Evolutionary conservation across 306 rosid genomes (phyloP).

Genomic region (Lotus japonicus): DNA sequence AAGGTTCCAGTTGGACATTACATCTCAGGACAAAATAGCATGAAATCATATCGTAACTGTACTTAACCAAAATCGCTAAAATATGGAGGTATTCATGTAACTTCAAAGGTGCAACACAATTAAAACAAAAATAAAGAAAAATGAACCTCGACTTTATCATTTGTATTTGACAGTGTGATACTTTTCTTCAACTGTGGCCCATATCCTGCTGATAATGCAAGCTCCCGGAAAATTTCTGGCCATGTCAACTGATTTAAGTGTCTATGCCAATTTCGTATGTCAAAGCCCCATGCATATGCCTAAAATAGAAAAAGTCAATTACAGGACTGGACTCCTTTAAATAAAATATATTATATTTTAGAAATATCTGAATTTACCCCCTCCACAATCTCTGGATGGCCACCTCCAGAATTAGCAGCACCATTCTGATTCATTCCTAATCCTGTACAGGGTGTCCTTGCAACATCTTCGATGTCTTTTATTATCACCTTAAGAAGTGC

Average conservation of each 20-base stretch:
- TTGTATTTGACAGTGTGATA: conserved; percentile 44
- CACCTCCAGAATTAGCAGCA: conserved; percentile 86
- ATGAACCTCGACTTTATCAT: conserved; percentile 67
- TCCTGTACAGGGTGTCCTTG: conserved; percentile 84
- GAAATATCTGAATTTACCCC: conserved; percentile 51
- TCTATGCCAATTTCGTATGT: conserved; percentile 86
- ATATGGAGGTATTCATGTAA: background rate
- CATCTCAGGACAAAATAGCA: background rate
- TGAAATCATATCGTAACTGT: background rate
- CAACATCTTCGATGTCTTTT: conserved; percentile 96
- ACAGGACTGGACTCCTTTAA: background rate
- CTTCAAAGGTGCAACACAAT: background rate
- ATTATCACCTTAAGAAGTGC: conserved; percentile 76
- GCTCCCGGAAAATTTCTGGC: conserved; percentile 93
- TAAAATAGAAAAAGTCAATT: conserved; percentile 22
- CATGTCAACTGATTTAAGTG: conserved; percentile 86
- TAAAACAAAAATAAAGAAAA: conserved; percentile 10
- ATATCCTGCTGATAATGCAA: conserved; percentile 85
- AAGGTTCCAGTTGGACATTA: background rate
- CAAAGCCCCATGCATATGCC: conserved; percentile 99
- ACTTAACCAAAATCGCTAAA: background rate
- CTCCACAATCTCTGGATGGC: conserved; percentile 94
- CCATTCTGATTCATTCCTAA: conserved; percentile 75
- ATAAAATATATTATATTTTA: background rate
- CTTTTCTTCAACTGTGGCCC: conserved; percentile 90